phyloP scores from a whole-genome alignment of 2,329 filamentous ascomycete species.

The Botrytis paeoniae region DNA sequence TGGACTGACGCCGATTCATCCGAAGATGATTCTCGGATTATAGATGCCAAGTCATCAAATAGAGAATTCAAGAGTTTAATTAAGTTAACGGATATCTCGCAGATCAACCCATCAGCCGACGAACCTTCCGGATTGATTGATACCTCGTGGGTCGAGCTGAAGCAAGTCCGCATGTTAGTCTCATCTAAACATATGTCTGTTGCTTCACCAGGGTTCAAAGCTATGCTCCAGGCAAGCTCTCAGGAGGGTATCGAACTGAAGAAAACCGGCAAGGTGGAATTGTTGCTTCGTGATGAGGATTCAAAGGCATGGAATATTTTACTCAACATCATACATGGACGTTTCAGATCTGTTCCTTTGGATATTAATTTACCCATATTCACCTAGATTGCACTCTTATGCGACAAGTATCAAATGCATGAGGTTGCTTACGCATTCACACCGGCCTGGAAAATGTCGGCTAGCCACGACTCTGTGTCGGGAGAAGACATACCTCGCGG shows the following conservation, averaged over 20 bases:
- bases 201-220: background rate
- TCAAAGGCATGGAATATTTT: background rate
- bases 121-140: background rate
- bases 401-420: constrained; percentile 3
- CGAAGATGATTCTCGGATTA: background rate
- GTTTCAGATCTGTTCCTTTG: background rate
- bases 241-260: background rate
- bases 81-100: background rate
- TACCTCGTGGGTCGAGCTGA: background rate
- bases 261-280: background rate
- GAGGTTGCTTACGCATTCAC: background rate
- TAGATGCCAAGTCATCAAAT: background rate
- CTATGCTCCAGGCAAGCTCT: background rate
- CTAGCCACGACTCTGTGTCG: no score
- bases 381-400: background rate
- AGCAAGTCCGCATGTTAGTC: background rate
- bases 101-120: background rate
- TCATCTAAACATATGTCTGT: background rate
- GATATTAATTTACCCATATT: background rate
- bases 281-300: background rate
- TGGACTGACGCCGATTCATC: background rate
- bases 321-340: background rate
- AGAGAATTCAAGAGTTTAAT: background rate
- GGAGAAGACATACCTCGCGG: background rate
- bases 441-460: background rate